Base-by-base conservation (phyloP, 2,329 filamentous ascomycete species). In the Phaeosphaeriaceae sp. region DNA sequence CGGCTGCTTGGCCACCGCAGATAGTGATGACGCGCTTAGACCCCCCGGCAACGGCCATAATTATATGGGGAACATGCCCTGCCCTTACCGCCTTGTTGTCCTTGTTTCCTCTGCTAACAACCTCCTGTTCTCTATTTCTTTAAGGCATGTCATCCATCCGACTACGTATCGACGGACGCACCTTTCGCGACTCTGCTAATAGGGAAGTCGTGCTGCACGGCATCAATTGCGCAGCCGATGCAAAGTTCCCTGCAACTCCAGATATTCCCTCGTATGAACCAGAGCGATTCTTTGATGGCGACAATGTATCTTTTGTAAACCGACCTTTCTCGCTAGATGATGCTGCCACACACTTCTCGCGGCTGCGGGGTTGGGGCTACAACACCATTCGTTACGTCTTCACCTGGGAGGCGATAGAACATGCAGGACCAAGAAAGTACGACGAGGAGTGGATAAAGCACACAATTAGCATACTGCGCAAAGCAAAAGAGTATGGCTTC, bases 351-450 rank as follows among this genome's bases (percentile, higher is more conserved):
- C 94, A 99, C 72, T 97, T 99, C 73, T 83, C 89, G 11, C 84
- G 92, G 35, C 76, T 99, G 58, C 90, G 88, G 64, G 87, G 88
- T 65, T 96, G 88, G 80, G 94, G 94, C 12, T 99, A 96, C 81
- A 99, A 97, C 74, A 92, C 90, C 0, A 92, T 99, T 60, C 85
- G 94, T 68, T 99, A 99, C 74, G 81, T 99, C 61, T 99, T 97
- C 71, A 97, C 94, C 0, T 99, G 94, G 94, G 94, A 99, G 75
- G 93, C 94, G n/a, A 89, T 99, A 70, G 94, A 99, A 75, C 89
- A 94, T 50, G 87, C 86, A 1, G 93, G 93, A 0, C 94, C 95
- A 0, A 91, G 92, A 1, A 87, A 84, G 66, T 99, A 97, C 72
- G 95, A 99, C 65, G 91, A 99, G 68, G 87, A 89, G 54, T 99